phyloP scores from a whole-genome alignment of 192 early-diverging fungal genomes.

The Backusella westeae region DNA sequence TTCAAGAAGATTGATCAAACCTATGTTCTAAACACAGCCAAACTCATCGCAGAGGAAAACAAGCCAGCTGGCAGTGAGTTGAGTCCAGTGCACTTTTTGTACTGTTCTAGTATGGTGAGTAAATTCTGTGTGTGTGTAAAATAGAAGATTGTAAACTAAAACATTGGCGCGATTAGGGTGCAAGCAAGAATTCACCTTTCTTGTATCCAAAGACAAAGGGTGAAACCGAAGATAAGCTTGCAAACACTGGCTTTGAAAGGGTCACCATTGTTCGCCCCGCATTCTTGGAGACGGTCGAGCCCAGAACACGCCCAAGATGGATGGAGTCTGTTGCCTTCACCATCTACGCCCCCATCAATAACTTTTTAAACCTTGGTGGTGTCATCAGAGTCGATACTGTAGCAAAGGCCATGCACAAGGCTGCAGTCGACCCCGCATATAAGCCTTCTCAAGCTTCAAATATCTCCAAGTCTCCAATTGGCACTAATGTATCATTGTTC shows the following conservation, averaged over 20 bases:
- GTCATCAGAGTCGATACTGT: conserved; percentile 16
- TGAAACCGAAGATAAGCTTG: conserved; percentile 67
- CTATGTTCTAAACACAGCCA: conserved; percentile 69
- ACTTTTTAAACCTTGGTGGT: neutral
- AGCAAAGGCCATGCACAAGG: conserved; percentile 22
- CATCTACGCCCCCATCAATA: neutral
- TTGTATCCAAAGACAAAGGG: conserved; percentile 78
- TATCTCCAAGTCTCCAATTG: neutral
- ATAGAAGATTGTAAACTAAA: conserved; percentile 54
- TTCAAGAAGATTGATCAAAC: conserved; percentile 80
- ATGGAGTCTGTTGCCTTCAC: conserved; percentile 2
- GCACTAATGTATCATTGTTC: neutral
- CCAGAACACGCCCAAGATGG: conserved; percentile 16
- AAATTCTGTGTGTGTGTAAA: neutral
- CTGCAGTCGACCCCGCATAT: neutral
- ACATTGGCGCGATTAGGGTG: conserved; percentile 56
- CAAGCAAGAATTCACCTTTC: conserved; percentile 54
- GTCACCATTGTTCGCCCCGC: conserved; percentile 66
- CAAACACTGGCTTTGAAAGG: conserved; percentile 58
- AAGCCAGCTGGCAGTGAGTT: conserved; percentile 21
- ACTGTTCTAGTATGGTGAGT: conserved; percentile 44
- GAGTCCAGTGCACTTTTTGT: conserved; percentile 49
- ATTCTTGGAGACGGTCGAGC: conserved; percentile 46
- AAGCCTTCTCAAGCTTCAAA: neutral
- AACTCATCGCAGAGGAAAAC: conserved; percentile 53